Evolutionary conservation across 306 rosid genomes (phyloP), one percentile per base, ranked within the genome.

Genomic region (Vicia faba): DNA sequence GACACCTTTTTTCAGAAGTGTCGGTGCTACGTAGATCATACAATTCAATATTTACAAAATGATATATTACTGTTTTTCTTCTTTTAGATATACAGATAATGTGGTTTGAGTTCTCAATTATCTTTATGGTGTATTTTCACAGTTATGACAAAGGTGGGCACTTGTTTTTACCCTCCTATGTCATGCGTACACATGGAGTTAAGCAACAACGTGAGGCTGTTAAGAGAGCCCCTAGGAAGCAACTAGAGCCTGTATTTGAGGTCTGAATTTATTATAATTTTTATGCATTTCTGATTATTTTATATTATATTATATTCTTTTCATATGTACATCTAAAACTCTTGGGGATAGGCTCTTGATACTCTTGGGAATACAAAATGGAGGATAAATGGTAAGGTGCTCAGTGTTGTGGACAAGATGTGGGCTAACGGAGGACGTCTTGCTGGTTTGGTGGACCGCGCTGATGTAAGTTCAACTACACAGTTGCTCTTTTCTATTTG

Each of bases 101-200:
- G 46, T 38, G 19, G 39, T 63, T 40, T 41, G 55, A 48, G 54
- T 53, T 38, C 54, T 68, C 43, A 29, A 68, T 70, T 48, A 71
- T 78, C 33, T 15, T 11, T 50, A 9, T 78, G 57, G 39, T 66
- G 29, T 60, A 44, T 79, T 71, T 70, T 71, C 58, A 45, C 85
- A 93, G 99, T 61, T 93, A 86, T 86, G 99, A 93, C 68, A 87
- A 74, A 83, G 99, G 99, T 49, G 99, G 95, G 41, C 82, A 93
- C 88, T 80, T 93, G 53, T 88, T 80, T 79, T 78, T 93, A 54
- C 99, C 97, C 61, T 93, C 95, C 50, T 81, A 85, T 68, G 77
- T 88, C 78, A 93, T 93, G 97, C 99, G 99, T 63, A 88, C 83
- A 69, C 99, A 85, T 78, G 99, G 99, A 80, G 86, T 84, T 67